These are phyloP conservation scores for Datisca glomerata DNA, from an alignment of 306 rosid genomes.

Conservation along the genomic window DNA sequence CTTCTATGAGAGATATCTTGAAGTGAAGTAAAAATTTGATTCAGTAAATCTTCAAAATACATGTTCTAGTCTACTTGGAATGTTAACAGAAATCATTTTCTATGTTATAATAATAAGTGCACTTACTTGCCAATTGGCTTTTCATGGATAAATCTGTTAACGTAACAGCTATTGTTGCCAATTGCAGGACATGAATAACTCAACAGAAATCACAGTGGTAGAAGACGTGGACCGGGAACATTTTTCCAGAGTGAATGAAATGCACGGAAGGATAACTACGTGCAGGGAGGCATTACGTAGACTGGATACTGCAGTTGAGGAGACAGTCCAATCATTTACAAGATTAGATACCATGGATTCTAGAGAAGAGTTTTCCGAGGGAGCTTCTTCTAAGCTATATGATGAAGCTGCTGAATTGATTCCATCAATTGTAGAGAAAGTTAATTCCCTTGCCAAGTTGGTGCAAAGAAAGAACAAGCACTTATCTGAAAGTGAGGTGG, in stretches of 20 bases:
- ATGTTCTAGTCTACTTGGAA: too few species aligned
- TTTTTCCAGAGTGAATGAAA: slow-evolving; percentile 13
- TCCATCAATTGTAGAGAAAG: slow-evolving; percentile 42
- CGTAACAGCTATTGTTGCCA: slow-evolving; percentile 8
- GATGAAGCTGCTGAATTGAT: slow-evolving; percentile 37
- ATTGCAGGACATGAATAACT: slow-evolving; percentile 27
- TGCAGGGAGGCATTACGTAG: slow-evolving; percentile 43
- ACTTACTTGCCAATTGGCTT: too few species aligned
- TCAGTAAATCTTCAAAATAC: slow-evolving; percentile 7
- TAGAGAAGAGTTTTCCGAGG: slow-evolving; percentile 20
- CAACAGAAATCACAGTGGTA: slow-evolving; percentile 7
- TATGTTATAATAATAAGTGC: too few species aligned
- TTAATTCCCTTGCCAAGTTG: slow-evolving; percentile 30
- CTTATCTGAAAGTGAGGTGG: slow-evolving; percentile 10
- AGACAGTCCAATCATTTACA: slow-evolving; percentile 21
- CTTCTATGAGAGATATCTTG: slow-evolving; percentile 7
- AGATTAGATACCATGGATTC: slow-evolving; percentile 13
- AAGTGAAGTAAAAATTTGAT: not conserved
- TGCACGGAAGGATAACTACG: slow-evolving; percentile 20
- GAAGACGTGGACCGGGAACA: slow-evolving; percentile 12
- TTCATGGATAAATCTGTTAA: too few species aligned
- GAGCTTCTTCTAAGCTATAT: slow-evolving; percentile 22
- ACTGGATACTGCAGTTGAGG: slow-evolving; percentile 46
- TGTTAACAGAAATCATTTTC: too few species aligned
- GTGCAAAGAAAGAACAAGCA: slow-evolving; percentile 25